Evolutionary conservation across 192 early-diverging fungal genomes (phyloP).

Genomic region (Chytriomyces sp.): DNA sequence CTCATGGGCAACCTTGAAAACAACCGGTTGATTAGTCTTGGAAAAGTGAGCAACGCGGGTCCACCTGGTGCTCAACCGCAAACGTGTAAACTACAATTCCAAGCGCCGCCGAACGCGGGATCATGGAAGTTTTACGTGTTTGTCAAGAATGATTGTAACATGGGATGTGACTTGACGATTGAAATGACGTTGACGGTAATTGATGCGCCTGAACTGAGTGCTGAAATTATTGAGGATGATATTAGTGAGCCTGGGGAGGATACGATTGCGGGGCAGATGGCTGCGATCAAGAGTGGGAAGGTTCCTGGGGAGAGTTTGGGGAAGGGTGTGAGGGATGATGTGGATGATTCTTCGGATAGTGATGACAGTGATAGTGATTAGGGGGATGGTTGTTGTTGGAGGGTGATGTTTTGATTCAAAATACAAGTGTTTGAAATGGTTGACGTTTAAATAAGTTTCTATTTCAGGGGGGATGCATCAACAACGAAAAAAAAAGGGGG

Average conservation of each 20-base stretch:
- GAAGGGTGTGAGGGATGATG: slow-evolving; percentile 24
- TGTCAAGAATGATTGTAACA: slow-evolving; percentile 87
- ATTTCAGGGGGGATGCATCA: no score
- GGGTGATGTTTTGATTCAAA: no score
- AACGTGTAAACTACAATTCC: slow-evolving; percentile 83
- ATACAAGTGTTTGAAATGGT: no score
- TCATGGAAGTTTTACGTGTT: slow-evolving; percentile 79
- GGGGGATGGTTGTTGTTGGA: not conserved
- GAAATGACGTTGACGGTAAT: slow-evolving; percentile 78
- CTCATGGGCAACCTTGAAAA: slow-evolving; percentile 84
- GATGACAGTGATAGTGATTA: slow-evolving; percentile 31
- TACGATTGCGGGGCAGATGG: slow-evolving; percentile 95
- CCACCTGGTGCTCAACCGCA: slow-evolving; percentile 2
- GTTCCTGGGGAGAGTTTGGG: slow-evolving; percentile 7
- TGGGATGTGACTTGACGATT: slow-evolving; percentile 81
- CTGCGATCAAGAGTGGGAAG: slow-evolving; percentile 63
- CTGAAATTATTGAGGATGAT: slow-evolving; percentile 82
- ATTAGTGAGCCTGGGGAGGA: slow-evolving; percentile 97
- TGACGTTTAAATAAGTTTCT: no score
- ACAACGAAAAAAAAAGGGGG: no score
- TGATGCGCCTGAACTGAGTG: slow-evolving; percentile 66
- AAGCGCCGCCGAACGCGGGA: slow-evolving; percentile 86
- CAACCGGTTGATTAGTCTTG: slow-evolving; percentile 73
- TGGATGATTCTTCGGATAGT: slow-evolving; percentile 42
- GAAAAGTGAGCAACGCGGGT: slow-evolving; percentile 77